These are phyloP conservation scores for Mycena citricolor DNA, from an alignment of 1,284 basidiomycete genomes.

Conservation along the genomic window DNA sequence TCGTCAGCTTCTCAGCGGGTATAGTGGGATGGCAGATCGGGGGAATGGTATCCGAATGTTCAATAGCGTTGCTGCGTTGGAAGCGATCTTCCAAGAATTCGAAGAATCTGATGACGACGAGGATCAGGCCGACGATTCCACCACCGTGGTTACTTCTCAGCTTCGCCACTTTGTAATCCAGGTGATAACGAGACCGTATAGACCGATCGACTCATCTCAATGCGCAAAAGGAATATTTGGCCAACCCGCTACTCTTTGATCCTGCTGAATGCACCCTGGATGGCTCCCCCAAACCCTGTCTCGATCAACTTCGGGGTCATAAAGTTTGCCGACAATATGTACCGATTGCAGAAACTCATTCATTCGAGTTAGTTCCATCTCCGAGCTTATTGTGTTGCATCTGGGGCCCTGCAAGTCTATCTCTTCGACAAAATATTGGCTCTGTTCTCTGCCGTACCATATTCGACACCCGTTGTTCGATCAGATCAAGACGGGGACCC, in stretches of 20 bases:
- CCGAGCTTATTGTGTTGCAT: conserved; percentile 88
- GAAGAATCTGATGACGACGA: conserved; percentile 60
- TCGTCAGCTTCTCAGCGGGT: conserved; percentile 11
- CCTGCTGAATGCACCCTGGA: conserved; percentile 48
- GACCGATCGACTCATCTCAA: conserved; percentile 7
- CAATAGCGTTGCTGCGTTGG: conserved; percentile 72
- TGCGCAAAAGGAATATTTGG: conserved; percentile 22
- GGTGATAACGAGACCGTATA: conserved; percentile 42
- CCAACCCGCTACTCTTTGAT: conserved; percentile 74
- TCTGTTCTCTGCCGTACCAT: conserved; percentile 77
- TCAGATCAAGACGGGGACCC: conserved; percentile 26
- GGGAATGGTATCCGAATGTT: conserved; percentile 96
- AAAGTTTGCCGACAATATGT: conserved; percentile 53
- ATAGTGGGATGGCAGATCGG: conserved; percentile 88
- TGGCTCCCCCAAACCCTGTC: conserved; percentile 24
- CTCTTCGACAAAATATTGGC: conserved; percentile 85
- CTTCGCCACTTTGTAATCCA: conserved; percentile 97
- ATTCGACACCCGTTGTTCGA: conserved; percentile 42
- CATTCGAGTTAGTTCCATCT: conserved; percentile 94
- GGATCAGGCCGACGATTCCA: conserved; percentile 37
- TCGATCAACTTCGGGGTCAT: conserved; percentile 48
- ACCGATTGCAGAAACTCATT: too few relatives aligned
- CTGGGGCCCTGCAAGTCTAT: conserved; percentile 76
- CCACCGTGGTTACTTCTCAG: conserved; percentile 80
- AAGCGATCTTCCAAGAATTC: conserved; percentile 83